Base-by-base conservation (phyloP, 192 early-diverging fungal genomes). In the Entrophospora sp. region DNA sequence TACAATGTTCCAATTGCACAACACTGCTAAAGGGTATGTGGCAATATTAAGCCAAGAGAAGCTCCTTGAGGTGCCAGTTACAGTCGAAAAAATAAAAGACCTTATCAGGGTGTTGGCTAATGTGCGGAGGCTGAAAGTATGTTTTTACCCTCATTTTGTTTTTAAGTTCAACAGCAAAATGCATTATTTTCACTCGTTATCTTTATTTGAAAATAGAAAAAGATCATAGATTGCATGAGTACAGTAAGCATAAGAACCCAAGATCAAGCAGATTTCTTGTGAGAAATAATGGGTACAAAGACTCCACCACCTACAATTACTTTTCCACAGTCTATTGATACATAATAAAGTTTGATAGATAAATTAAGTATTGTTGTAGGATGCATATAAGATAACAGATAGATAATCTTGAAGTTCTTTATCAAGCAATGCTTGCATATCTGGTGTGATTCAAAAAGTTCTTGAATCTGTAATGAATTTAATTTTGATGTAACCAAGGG, bases 161-260 rank as follows among this genome's bases (percentile, higher is more conserved):
- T n/a, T n/a, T n/a, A n/a, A n/a, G n/a, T n/a, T n/a, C n/a, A n/a
- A n/a, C n/a, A n/a, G n/a, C n/a, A 48, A 30, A 46, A 63, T 43
- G 25, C 45, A 63, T 28, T 63, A 63, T 63, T 63, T n/a, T n/a
- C n/a, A 9, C 37, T 63, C 30, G 48, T 63, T 63, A 40, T 1
- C 30, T 63, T 48, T 46, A 18, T 31, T 63, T 63, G 32, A 0
- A 38, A 63, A 63, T 46, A 63, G 43, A 63, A 63, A 63, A 63
- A 48, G 43, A 63, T 63, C 44, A 63, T 34, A 6, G 44, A 48
- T 32, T 46, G 30, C 16, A 35, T 63, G 43, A 16, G 48, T 42
- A 63, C 37, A 63, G 61, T 63, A 44, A 45, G 32, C 4, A 63
- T 32, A 13, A 58, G 56, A 34, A 45, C 31, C 37, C 16, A 63